These are phyloP conservation scores for Yamadazyma diddensiae DNA, from an alignment of 1,139 yeast species.

Conservation along the genomic window DNA sequence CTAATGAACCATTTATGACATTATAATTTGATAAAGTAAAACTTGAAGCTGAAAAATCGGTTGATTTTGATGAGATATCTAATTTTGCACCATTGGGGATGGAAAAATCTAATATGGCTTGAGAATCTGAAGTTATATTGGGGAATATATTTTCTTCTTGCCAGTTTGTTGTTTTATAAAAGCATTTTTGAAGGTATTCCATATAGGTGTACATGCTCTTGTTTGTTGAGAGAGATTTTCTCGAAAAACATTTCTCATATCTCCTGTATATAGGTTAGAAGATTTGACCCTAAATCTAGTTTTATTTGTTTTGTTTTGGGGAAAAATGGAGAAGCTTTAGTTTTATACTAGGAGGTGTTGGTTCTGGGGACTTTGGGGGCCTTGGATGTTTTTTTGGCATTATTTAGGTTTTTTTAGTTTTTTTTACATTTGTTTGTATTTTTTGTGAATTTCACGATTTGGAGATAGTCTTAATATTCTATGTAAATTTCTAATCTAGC, in stretches of 20 bases:
- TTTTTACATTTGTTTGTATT: too few species aligned
- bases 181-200: constrained; percentile 78
- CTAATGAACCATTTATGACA: constrained; percentile 74
- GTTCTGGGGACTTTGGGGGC: too few species aligned
- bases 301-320: too few species aligned
- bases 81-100: constrained; percentile 70
- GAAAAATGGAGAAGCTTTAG: too few species aligned
- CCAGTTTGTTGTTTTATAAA: constrained; percentile 71
- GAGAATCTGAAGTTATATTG: constrained; percentile 67
- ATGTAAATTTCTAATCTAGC: too few species aligned
- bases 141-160: constrained; percentile 74
- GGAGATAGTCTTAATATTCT: too few species aligned
- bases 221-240: not conserved
- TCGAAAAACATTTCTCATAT: not conserved
- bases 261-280: too few species aligned
- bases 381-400: too few species aligned
- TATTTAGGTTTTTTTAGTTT: too few species aligned
- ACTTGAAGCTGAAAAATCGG: constrained; percentile 71
- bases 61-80: constrained; percentile 69
- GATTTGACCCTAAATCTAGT: too few species aligned
- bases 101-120: constrained; percentile 67
- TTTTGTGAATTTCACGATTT: too few species aligned
- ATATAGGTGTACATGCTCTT: constrained; percentile 68
- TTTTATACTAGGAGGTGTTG: too few species aligned
- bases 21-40: constrained; percentile 69